phyloP scores from a whole-genome alignment of 2,329 filamentous ascomycete genomes.

The Bipolaris bicolor region DNA sequence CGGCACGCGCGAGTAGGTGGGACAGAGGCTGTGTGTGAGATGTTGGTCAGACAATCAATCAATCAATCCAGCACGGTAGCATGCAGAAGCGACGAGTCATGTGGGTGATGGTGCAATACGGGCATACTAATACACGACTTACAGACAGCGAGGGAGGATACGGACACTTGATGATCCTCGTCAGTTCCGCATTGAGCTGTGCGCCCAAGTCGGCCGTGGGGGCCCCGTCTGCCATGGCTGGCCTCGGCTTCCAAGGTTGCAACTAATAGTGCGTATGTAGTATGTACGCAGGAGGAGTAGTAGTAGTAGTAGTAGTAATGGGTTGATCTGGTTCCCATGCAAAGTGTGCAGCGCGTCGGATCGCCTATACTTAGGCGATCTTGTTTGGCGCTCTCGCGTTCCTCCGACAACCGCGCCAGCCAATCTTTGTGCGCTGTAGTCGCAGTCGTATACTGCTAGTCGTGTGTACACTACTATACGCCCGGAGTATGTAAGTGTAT shows the following conservation, averaged over 20 bases:
- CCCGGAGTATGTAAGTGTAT: too few relatives aligned
- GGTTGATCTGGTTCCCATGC: too few relatives aligned
- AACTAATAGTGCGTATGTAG: too few relatives aligned
- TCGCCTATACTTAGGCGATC: constrained; percentile 1
- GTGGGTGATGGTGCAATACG: constrained; percentile 18
- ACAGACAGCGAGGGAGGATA: constrained; percentile 61
- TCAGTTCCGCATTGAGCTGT: constrained; percentile 51
- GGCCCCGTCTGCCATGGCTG: constrained; percentile 7
- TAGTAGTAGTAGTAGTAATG: too few relatives aligned
- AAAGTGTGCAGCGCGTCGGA: constrained; percentile 15
- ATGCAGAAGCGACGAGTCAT: constrained; percentile 32
- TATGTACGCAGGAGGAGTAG: too few relatives aligned
- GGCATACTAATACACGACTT: constrained; percentile 35
- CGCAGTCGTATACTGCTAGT: too few relatives aligned
- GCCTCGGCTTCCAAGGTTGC: neutral
- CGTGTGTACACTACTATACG: too few relatives aligned
- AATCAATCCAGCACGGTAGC: neutral
- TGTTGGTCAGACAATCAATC: constrained; percentile 31
- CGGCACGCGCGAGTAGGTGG: constrained; percentile 41
- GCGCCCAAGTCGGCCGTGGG: constrained; percentile 26
- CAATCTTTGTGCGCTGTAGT: neutral
- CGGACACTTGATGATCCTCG: constrained; percentile 55
- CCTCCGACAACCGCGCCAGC: constrained; percentile 22
- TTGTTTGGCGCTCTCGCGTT: constrained; percentile 24
- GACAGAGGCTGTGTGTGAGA: constrained; percentile 45